Conservation (phyloP, 176 grass and related monocot genomes). For the Raddia distichophylla region DNA sequence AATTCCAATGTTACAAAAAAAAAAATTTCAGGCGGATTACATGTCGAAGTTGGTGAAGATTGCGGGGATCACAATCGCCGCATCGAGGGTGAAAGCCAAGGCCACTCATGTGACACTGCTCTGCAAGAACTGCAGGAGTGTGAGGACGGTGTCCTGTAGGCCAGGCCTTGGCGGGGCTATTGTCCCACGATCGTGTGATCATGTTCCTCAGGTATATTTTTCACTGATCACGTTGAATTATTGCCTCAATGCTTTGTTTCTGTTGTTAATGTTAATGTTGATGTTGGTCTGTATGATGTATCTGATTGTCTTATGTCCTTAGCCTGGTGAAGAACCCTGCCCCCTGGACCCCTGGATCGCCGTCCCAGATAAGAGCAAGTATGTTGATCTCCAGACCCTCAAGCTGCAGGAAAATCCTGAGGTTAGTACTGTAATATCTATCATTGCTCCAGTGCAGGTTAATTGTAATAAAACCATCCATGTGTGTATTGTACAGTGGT, state of each 20-base stretch:
- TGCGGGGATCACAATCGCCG: conserved; percentile 83
- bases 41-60: conserved; percentile 98
- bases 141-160: conserved; percentile 75
- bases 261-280: conserved; percentile 2
- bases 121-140: conserved; percentile 91
- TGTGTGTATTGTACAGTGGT: not conserved
- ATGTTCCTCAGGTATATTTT: conserved; percentile 66
- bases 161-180: conserved; percentile 92
- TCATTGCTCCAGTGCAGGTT: not conserved
- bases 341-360: conserved; percentile 95
- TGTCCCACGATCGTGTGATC: conserved; percentile 84
- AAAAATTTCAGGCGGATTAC: conserved; percentile 61
- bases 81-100: conserved; percentile 95
- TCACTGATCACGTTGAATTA: not conserved
- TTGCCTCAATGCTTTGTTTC: not conserved
- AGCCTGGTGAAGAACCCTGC: conserved; percentile 94
- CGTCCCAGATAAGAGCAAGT: conserved; percentile 97
- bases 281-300: not conserved
- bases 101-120: conserved; percentile 89
- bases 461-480: not conserved
- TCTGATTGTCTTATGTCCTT: conserved; percentile 17
- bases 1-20: not conserved
- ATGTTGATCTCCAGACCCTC: conserved; percentile 93
- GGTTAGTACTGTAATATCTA: conserved; percentile 45
- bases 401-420: conserved; percentile 99